Evolutionary conservation across 2,329 filamentous ascomycete genomes (phyloP).

Genomic region (Xylaria sp.): DNA sequence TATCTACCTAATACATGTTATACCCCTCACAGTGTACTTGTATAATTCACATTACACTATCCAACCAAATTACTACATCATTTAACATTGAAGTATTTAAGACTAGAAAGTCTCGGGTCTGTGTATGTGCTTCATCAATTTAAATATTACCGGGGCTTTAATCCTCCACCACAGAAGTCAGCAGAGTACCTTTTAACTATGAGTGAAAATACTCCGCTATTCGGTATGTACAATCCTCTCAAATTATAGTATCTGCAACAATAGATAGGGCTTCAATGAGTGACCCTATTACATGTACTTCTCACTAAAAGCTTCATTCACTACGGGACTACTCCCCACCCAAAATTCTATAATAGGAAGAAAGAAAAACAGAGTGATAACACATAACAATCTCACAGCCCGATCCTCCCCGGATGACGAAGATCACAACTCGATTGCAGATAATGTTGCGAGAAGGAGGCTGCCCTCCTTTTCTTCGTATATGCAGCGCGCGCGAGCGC

Average conservation of each 20-base stretch:
- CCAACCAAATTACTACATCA: no score
- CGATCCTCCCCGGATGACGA: no score
- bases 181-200: conserved; percentile 23
- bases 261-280: no score
- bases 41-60: no score
- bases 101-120: background rate
- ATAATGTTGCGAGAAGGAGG: no score
- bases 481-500: conserved; percentile 32
- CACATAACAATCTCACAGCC: background rate
- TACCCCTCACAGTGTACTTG: conserved; percentile 9
- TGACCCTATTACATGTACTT: no score
- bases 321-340: background rate
- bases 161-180: background rate
- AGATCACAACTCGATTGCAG: no score
- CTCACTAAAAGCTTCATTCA: no score
- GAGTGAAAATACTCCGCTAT: conserved; percentile 42
- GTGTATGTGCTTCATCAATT: background rate
- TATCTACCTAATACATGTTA: background rate
- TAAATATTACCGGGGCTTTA: no score
- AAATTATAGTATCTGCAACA: no score
- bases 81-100: background rate
- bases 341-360: background rate
- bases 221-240: conserved; percentile 39
- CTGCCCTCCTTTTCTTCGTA: background rate
- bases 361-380: background rate